Conservation (phyloP, 495 filamentous ascomycete species). For the Tricharina praecox region DNA sequence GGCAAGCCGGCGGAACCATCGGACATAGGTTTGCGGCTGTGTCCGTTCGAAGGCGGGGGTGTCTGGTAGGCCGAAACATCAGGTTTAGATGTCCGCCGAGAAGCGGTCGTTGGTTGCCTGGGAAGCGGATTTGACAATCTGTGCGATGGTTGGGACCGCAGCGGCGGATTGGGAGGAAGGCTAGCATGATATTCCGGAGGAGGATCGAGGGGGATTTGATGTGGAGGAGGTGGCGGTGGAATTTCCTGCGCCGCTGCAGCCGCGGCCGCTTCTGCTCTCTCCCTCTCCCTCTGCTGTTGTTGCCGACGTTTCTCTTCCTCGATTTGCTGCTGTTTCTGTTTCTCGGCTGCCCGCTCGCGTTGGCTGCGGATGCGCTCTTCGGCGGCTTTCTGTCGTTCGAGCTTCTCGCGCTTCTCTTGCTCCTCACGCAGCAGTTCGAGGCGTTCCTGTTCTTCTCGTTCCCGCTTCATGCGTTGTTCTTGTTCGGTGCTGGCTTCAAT, state of each 20-base stretch:
- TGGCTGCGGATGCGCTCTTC: slow-evolving; percentile 1
- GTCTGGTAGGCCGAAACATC: slow-evolving; percentile 31
- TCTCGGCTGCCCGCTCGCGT: slow-evolving; percentile 9
- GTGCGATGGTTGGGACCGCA: too few relatives aligned
- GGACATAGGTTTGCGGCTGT: background rate
- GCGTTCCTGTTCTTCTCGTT: slow-evolving; percentile 4
- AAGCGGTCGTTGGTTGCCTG: too few relatives aligned
- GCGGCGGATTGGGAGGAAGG: too few relatives aligned
- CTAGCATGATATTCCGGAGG: slow-evolving; percentile 5
- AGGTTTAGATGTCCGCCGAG: too few relatives aligned
- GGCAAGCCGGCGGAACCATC: background rate
- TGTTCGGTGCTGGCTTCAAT: slow-evolving; percentile 21
- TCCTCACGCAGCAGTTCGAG: background rate
- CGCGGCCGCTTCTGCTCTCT: slow-evolving; percentile 8
- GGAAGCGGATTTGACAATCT: too few relatives aligned
- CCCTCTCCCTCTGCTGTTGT: slow-evolving; percentile 8
- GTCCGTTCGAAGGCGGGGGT: slow-evolving; percentile 19
- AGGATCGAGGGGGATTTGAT: slow-evolving; percentile 27
- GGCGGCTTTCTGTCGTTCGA: background rate
- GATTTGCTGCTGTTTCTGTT: slow-evolving; percentile 14
- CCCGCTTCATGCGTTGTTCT: background rate
- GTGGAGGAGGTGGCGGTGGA: slow-evolving; percentile 9
- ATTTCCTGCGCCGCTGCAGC: slow-evolving; percentile 28
- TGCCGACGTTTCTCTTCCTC: slow-evolving; percentile 16
- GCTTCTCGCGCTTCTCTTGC: background rate